Conservation (phyloP, 2,329 filamentous ascomycete species). For the Huntiella decipiens region DNA sequence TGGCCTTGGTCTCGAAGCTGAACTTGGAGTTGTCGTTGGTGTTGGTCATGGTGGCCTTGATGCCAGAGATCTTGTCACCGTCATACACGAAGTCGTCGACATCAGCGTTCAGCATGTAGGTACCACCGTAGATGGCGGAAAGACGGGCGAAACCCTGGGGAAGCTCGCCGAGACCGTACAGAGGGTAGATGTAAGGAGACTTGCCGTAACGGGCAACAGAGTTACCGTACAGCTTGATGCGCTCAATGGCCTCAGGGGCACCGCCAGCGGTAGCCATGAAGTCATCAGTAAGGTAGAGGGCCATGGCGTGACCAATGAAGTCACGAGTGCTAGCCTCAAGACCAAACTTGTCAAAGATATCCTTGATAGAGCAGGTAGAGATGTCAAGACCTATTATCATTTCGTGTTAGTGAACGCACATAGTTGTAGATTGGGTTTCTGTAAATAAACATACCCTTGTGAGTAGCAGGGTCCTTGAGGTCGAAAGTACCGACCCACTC, state of each 20-base stretch:
- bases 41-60: conserved; percentile 93
- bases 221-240: conserved; percentile 91
- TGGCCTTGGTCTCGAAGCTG: conserved; percentile 90
- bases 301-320: conserved; percentile 97
- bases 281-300: conserved; percentile 71
- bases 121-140: conserved; percentile 95
- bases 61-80: conserved; percentile 69
- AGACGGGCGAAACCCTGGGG: conserved; percentile 95
- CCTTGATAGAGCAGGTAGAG: conserved; percentile 70
- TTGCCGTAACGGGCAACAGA: conserved; percentile 95
- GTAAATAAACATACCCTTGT: conserved; percentile 50
- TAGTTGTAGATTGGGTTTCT: background rate
- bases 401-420: background rate
- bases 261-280: conserved; percentile 58
- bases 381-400: conserved; percentile 52
- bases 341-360: conserved; percentile 96
- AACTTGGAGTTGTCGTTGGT: conserved; percentile 47
- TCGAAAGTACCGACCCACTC: conserved; percentile 89
- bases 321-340: conserved; percentile 78
- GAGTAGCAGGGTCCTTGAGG: conserved; percentile 58
- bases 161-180: conserved; percentile 92
- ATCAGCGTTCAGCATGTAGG: conserved; percentile 96
- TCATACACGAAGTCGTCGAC: conserved; percentile 83
- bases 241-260: conserved; percentile 71
- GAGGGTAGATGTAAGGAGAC: conserved; percentile 97